Evolutionary conservation across 106 monocot genomes (phyloP).

Genomic region (Acorus calamus): DNA sequence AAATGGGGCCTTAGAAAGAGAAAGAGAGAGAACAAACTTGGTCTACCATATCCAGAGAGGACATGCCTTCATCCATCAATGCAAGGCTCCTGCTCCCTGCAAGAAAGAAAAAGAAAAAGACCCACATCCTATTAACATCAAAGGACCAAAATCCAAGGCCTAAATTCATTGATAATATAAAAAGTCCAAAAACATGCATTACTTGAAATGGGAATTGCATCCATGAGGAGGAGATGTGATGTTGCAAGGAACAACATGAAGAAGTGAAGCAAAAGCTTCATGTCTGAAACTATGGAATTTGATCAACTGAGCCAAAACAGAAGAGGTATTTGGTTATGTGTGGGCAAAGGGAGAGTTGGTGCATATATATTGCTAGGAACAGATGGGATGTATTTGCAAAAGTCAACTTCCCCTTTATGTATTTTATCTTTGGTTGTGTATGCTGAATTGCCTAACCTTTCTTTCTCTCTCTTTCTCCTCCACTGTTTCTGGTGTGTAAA

Average conservation of each 20-base stretch:
- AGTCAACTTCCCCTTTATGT: slow-evolving; percentile 16
- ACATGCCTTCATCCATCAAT: slow-evolving; percentile 2
- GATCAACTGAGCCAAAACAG: background rate
- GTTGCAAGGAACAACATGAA: slow-evolving; percentile 10
- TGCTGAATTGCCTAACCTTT: too few relatives aligned
- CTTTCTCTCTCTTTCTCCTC: too few relatives aligned
- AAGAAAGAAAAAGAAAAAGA: background rate
- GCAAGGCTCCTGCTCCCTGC: slow-evolving; percentile 11
- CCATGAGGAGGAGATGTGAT: slow-evolving; percentile 14
- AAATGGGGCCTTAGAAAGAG: background rate
- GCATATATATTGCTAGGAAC: slow-evolving; percentile 11
- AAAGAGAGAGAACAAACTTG: background rate
- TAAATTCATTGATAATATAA: background rate
- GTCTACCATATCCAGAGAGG: background rate
- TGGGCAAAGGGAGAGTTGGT: background rate
- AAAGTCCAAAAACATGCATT: too few relatives aligned
- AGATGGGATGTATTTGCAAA: background rate
- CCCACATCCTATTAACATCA: background rate
- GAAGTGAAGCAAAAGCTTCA: slow-evolving; percentile 12
- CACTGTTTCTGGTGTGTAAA: too few relatives aligned
- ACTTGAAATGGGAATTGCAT: slow-evolving; percentile 21
- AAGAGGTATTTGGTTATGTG: background rate
- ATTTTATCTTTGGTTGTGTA: too few relatives aligned
- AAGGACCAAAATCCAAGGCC: background rate
- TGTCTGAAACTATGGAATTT: background rate